A percentile compares a stretch with the other conserved stretches of the same genome.
Evolutionary conservation across 345 rosid species (phyloP).

Genomic region (Excoecaria cochinchinensis): DNA sequence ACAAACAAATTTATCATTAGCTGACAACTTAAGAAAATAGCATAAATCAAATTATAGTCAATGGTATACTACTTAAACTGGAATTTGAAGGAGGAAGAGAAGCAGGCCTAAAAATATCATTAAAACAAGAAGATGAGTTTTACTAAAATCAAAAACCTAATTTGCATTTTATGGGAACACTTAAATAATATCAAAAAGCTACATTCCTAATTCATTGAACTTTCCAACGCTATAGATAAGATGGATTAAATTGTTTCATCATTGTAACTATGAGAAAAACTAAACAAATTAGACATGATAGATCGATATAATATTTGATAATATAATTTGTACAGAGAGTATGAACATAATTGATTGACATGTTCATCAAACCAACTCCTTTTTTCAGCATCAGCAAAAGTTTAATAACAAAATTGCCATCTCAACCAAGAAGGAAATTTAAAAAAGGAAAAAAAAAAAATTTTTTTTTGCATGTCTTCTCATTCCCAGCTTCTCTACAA

Average conservation of each 20-base stretch:
- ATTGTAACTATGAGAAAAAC: not conserved
- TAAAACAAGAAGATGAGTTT: not conserved
- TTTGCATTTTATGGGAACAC: not conserved
- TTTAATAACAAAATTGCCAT: not conserved
- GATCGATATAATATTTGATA: too few relatives aligned
- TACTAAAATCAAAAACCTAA: not conserved
- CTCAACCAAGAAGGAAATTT: not conserved
- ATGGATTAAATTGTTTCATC: not conserved
- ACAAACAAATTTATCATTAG: not conserved
- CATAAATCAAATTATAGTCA: not conserved
- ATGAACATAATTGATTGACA: too few relatives aligned
- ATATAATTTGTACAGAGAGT: too few relatives aligned
- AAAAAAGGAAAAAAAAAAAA: not conserved
- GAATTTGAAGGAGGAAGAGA: not conserved
- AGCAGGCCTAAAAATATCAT: not conserved
- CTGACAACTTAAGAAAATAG: not conserved
- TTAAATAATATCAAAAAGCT: not conserved
- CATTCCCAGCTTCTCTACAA: not conserved
- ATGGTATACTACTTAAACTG: not conserved
- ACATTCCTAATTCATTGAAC: not conserved
- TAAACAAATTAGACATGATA: too few relatives aligned
- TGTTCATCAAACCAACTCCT: not conserved
- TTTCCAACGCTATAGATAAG: not conserved
- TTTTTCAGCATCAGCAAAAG: not conserved
- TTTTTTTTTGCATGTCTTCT: not conserved